Evolutionary conservation across 2,329 filamentous ascomycete species (phyloP).

Genomic region (Fusarium torulosum): DNA sequence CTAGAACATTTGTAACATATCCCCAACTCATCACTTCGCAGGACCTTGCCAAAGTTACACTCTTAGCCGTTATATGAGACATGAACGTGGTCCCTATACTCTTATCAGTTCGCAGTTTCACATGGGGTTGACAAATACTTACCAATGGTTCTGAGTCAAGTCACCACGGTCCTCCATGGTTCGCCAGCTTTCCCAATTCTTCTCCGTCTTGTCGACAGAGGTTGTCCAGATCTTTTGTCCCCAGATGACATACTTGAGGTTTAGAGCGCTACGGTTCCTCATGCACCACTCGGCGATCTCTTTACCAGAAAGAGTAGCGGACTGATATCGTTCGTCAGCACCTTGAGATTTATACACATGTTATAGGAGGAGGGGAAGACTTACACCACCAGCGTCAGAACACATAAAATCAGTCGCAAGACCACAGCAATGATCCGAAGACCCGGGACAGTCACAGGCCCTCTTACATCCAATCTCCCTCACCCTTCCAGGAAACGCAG

Average conservation of each 20-base stretch:
- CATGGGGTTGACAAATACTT: slow-evolving; percentile 6
- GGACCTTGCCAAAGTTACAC: background rate
- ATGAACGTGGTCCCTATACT: slow-evolving; percentile 44
- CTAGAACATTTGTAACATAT: background rate
- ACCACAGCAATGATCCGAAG: slow-evolving; percentile 56
- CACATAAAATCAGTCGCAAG: slow-evolving; percentile 56
- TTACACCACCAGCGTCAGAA: slow-evolving; percentile 55
- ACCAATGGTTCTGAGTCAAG: slow-evolving; percentile 61
- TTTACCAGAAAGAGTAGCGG: slow-evolving; percentile 54
- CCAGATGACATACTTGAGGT: slow-evolving; percentile 64
- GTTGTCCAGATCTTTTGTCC: slow-evolving; percentile 62
- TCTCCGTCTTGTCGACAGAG: slow-evolving; percentile 51
- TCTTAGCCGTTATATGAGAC: slow-evolving; percentile 46
- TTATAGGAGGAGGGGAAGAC: slow-evolving; percentile 21
- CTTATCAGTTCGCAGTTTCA: too few species aligned
- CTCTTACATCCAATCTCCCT: slow-evolving; percentile 53
- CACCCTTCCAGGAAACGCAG: slow-evolving; percentile 53
- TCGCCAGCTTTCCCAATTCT: slow-evolving; percentile 58
- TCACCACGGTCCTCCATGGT: slow-evolving; percentile 57
- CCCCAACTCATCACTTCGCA: background rate
- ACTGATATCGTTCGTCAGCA: slow-evolving; percentile 39
- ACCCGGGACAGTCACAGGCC: slow-evolving; percentile 51
- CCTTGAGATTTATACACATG: background rate
- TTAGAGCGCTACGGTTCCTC: slow-evolving; percentile 56
- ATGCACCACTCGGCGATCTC: slow-evolving; percentile 64